Conservation (phyloP, 2,329 filamentous ascomycete species). For the Verticillium klebahnii region DNA sequence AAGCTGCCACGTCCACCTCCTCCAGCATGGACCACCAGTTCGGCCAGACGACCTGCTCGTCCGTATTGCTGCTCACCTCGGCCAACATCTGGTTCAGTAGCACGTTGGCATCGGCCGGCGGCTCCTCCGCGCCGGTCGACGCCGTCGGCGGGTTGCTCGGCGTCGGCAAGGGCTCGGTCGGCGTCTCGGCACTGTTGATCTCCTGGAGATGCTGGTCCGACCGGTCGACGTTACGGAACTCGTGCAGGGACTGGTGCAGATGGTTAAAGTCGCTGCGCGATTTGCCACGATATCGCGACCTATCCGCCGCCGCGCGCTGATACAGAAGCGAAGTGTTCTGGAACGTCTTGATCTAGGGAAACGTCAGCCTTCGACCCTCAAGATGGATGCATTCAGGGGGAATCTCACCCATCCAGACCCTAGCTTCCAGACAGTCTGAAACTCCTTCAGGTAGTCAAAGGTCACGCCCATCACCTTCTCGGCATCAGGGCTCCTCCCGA, state of each 20-base stretch:
- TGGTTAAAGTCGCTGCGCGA: slow-evolving; percentile 22
- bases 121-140: neutral
- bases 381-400: no score
- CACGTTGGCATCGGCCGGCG: neutral
- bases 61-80: neutral
- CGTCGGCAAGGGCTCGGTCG: neutral
- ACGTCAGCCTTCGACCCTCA: neutral
- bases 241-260: slow-evolving; percentile 24
- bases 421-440: slow-evolving; percentile 22
- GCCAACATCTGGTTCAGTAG: slow-evolving; percentile 1
- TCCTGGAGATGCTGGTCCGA: slow-evolving; percentile 25
- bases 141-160: neutral
- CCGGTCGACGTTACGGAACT: slow-evolving; percentile 23
- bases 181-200: slow-evolving; percentile 19
- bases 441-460: slow-evolving; percentile 20
- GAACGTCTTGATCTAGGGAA: slow-evolving; percentile 7
- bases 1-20: slow-evolving; percentile 7
- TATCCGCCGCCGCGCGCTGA: slow-evolving; percentile 16
- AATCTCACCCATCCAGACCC: slow-evolving; percentile 22
- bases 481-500: slow-evolving; percentile 21
- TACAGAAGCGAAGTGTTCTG: slow-evolving; percentile 21
- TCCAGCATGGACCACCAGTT: slow-evolving; percentile 14
- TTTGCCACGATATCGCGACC: slow-evolving; percentile 17
- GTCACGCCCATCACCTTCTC: slow-evolving; percentile 17
- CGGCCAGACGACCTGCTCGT: slow-evolving; percentile 11